Evolutionary conservation across 2,329 filamentous ascomycete genomes (phyloP), one percentile per base, ranked within the genome.

Genomic region (Pseudogymnoascus sp.): DNA sequence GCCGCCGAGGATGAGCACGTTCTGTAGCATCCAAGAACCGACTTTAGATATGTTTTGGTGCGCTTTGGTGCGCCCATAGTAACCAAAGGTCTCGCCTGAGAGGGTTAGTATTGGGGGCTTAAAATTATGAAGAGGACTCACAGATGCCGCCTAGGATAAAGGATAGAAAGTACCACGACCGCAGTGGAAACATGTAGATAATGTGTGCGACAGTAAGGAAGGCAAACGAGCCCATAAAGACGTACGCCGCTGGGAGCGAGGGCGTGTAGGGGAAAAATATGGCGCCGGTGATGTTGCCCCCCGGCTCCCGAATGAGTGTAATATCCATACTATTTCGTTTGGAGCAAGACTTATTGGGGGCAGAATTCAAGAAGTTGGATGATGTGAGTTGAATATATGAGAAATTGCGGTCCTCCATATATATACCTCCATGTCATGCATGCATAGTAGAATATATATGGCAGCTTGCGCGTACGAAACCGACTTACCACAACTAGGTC

Each of bases 1-100:
- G 0, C 73, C 77, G 18, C 77, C 70, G 4, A 80, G 73, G 21
- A 79, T 72, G 5, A 79, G 70, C 1, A 79, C 66, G 0, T 69
- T 69, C 65, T 80, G 76, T 18, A 77, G 65, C 40, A 79, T 70
- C 68, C 73, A 79, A 3, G 74, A 73, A 28, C 44, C n/a, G n/a
- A 60, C 10, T n/a, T 38, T 6, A 18, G 56, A 53, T 16, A 53
- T 18, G 14, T 40, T 38, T 25, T 60, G 21, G 31, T 60, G 56
- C 7, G 56, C 56, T 16, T 60, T 35, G 14, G 37, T 40, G 14
- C 56, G 56, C 6, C 56, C 56, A 60, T 60, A 60, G 31, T 60
- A 60, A 23, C 56, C 56, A 38, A 60, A 60, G 8, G 37, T 35
- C 28, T 60, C 56, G 21, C 56, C 56, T 60, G 10, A 4, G 14